A percentile compares a stretch with the other conserved stretches of the same genome.
These are phyloP conservation scores for Hirschioporus abietinus DNA, from an alignment of 768 basidiomycete genomes.

Conservation along the genomic window DNA sequence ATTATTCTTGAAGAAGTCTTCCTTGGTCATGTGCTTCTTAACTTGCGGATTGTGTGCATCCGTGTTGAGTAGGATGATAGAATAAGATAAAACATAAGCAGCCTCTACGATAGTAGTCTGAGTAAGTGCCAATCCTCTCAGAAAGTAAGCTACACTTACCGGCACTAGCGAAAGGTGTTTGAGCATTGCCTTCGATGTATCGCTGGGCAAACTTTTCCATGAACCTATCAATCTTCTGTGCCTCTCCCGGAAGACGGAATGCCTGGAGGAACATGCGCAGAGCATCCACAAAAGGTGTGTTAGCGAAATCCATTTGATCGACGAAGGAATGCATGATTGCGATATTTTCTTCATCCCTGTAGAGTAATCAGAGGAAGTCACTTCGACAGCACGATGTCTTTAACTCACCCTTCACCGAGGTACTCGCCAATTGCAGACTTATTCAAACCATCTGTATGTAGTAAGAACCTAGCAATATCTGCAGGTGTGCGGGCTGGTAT, in stretches of 20 bases:
- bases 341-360: constrained; percentile 83
- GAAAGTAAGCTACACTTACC: constrained; percentile 43
- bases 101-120: constrained; percentile 51
- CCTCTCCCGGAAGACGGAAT: constrained; percentile 94
- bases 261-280: constrained; percentile 87
- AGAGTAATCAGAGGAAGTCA: constrained; percentile 2
- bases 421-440: constrained; percentile 98
- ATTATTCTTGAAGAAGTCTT: constrained; percentile 91
- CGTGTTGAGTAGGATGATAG: constrained; percentile 93
- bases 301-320: constrained; percentile 83
- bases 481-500: constrained; percentile 66
- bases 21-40: constrained; percentile 90
- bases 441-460: constrained; percentile 86
- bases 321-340: constrained; percentile 98
- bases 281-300: constrained; percentile 81
- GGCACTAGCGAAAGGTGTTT: constrained; percentile 89
- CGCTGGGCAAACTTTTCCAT: constrained; percentile 99
- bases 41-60: constrained; percentile 95
- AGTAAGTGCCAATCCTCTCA: neutral
- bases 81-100: constrained; percentile 93
- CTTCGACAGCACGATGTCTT: neutral
- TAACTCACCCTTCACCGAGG: constrained; percentile 86
- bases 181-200: constrained; percentile 84
- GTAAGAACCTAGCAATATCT: constrained; percentile 81
- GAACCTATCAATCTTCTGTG: constrained; percentile 97